Percentiles rank a stretch among this genome's conserved stretches.
Evolutionary conservation across 495 filamentous ascomycete genomes (phyloP).

Genomic region (Melanomma pulvis-pyrius): DNA sequence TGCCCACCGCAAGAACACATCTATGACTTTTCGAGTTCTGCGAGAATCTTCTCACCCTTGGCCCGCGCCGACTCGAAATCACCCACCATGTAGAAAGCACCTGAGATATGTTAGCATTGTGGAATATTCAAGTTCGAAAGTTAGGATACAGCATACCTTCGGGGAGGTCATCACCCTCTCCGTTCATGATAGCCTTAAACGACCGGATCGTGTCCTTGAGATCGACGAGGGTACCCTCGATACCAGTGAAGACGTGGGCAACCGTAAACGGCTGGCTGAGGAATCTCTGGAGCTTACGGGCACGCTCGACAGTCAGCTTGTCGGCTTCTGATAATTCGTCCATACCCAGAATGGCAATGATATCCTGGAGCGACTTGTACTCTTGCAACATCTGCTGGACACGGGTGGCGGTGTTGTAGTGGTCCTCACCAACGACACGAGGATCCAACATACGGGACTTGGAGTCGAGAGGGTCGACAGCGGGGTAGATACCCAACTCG

Average conservation of each 20-base stretch:
- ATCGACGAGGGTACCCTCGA: conserved; percentile 95
- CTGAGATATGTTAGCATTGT: conserved; percentile 39
- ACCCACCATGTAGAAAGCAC: conserved; percentile 98
- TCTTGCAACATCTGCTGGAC: conserved; percentile 99
- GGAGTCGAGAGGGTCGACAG: conserved; percentile 98
- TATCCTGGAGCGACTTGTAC: conserved; percentile 99
- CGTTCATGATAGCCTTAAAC: conserved; percentile 97
- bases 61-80: conserved; percentile 87
- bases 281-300: conserved; percentile 99
- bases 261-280: conserved; percentile 98
- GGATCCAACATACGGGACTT: conserved; percentile 99
- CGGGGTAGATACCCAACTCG: conserved; percentile 99
- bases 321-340: conserved; percentile 98
- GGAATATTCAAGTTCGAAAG: neutral
- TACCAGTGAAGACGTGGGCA: conserved; percentile 97
- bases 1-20: conserved; percentile 11
- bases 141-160: conserved; percentile 61
- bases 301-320: conserved; percentile 99
- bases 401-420: conserved; percentile 90
- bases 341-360: conserved; percentile 99
- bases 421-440: conserved; percentile 94
- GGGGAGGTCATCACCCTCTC: conserved; percentile 93
- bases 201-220: conserved; percentile 96
- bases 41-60: conserved; percentile 99
- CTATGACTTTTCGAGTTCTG: conserved; percentile 76